Percentiles rank a stretch among this genome's conserved stretches.
These are phyloP conservation scores for Scytalidium sp. DNA, from an alignment of 2,329 filamentous ascomycete species.

Conservation along the genomic window DNA sequence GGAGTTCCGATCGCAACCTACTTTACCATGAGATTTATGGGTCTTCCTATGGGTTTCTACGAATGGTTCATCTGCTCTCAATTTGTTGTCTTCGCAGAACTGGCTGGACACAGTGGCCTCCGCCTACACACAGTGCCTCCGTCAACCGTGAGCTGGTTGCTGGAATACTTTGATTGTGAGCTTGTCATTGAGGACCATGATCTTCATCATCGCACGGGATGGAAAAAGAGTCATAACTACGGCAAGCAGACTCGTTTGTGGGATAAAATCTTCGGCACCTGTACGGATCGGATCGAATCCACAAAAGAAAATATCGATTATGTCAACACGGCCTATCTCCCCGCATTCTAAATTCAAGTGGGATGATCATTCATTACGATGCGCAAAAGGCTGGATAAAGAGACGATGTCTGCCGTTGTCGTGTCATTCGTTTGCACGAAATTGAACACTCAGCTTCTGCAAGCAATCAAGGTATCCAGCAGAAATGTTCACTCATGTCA, in stretches of 20 bases:
- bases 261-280: constrained; percentile 35
- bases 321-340: constrained; percentile 21
- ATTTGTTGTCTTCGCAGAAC: constrained; percentile 38
- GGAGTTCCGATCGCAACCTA: constrained; percentile 27
- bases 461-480: no score
- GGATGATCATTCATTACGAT: no score
- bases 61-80: constrained; percentile 45
- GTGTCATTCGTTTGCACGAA: no score
- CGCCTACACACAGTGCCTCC: constrained; percentile 32
- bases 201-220: constrained; percentile 37
- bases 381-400: no score
- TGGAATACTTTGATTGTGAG: constrained; percentile 31
- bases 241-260: constrained; percentile 36
- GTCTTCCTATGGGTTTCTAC: constrained; percentile 42
- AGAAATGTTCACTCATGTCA: no score
- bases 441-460: no score
- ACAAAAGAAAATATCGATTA: constrained; percentile 29
- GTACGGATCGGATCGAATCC: constrained; percentile 33
- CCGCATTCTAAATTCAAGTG: constrained; percentile 10
- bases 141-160: constrained; percentile 30
- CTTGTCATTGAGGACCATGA: constrained; percentile 41
- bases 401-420: no score
- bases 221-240: constrained; percentile 35
- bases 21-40: constrained; percentile 21
- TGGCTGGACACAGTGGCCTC: constrained; percentile 36